Base-by-base conservation (phyloP, 1,139 yeast species). In the Geotrichum carabidarum region DNA sequence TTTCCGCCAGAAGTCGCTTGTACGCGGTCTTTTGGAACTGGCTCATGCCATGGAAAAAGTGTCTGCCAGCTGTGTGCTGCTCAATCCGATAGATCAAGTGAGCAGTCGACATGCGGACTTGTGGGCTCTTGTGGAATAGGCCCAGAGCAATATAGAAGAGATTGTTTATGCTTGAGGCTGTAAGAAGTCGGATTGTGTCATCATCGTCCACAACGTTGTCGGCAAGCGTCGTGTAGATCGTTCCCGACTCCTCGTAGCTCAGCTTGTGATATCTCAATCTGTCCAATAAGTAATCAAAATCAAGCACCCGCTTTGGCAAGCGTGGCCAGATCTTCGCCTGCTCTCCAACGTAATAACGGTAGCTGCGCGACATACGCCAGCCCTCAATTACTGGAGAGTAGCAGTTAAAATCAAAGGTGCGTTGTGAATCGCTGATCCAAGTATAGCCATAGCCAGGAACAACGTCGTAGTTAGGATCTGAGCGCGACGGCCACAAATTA, bases 371-470 rank as follows among this genome's bases (percentile, higher is more conserved):
- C 22, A 57, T 58, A 36, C 68, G 53, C 73, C 73, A 70, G 11
- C 71, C 72, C 55, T 69, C 72, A 42, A 69, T 63, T 4, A 67
- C 68, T 1, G 67, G 62, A 18, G 64, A 62, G 47, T 68, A 68
- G 11, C 58, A 51, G 30, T 56, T 56, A 43, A 68, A 60, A 53
- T 70, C 72, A 14, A 56, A 53, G 31, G 53, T 52, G 37, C 60
- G 59, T 34, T 65, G 66, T 2, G 59, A 53, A 9, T 68, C 71
- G 30, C 60, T 62, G 11, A 62, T 56, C 72, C 72, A 70, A 4
- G 65, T 66, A 50, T 66, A 68, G 4, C 73, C 73, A 50, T 64
- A 64, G 14, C 71, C 71, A 9, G 67, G 68, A 7, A 65, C 59
- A 22, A 59, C 65, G 35, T 57, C 56, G 51, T 61, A 63, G 36